Evolutionary conservation across 768 basidiomycete genomes (phyloP), one percentile per base, ranked within the genome.

Genomic region (Amanita rubescens): DNA sequence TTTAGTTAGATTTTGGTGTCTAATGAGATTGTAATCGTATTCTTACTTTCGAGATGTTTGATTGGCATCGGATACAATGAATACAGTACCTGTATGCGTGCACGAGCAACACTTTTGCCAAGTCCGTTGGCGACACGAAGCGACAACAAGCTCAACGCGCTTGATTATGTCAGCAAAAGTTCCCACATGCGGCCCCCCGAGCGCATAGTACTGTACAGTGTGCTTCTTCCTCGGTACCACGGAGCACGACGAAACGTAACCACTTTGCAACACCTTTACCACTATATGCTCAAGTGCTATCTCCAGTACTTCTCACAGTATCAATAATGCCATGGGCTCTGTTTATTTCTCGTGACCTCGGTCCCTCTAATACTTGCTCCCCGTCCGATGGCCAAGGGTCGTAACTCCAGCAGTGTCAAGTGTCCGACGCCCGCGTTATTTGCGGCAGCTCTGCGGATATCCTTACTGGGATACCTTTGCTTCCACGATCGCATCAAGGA

Each of bases 41-140:
- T 25, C 85, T 71, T 63, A 90, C 89, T 82, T 75, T 91, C 88
- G 48, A 91, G 74, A 65, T 90, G 80, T 65, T 90, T 90, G 68
- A 90, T 84, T 66, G 89, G 79, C 89, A 91, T 90, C 22, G n/a
- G 33, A 19, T 8, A 37, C 22, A 46, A 46, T 15, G 5, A 52
- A 38, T 9, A 43, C 17, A 33, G 33, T 30, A 37, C 43, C 9
- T 25, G 30, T 24, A 20, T 53, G 33, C 42, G 9, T 43, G 19
- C 34, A 46, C 52, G 44, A 35, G 35, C 52, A 30, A 11, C 51
- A 14, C 49, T 38, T 37, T 37, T n/a, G 9, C 30, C 14, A 22
- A 35, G 33, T 35, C 33, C 14, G 49, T 24, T 10, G 46, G 4
- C 46, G 17, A 47, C n/a, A 30, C 35, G 35, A 30, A 6, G 17